Evolutionary conservation across 441 rosid genomes (phyloP).

Genomic region (Pelargonium myrrhifolium): DNA sequence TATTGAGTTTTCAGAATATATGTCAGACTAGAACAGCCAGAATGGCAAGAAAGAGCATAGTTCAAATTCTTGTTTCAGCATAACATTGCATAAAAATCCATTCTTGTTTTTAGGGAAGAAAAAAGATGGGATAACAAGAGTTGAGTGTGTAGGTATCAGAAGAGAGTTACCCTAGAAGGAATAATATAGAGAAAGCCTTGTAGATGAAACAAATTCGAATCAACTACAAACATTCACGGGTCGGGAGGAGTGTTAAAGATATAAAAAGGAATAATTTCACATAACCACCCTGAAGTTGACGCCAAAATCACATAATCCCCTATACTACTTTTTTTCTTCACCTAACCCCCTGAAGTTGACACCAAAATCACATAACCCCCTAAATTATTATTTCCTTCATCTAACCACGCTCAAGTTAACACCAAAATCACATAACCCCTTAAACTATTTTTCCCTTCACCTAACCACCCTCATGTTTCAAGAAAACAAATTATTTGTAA

Average conservation of each 20-base stretch:
- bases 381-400: too few species aligned
- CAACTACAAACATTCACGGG: neutral
- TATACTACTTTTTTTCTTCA: too few species aligned
- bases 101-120: neutral
- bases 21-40: neutral
- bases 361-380: too few species aligned
- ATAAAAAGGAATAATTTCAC: too few species aligned
- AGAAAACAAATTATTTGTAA: too few species aligned
- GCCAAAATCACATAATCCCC: too few species aligned
- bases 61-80: neutral
- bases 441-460: too few species aligned
- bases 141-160: neutral
- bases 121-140: neutral
- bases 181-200: neutral
- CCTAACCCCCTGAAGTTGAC: too few species aligned
- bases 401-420: too few species aligned
- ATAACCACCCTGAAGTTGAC: too few species aligned
- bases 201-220: neutral
- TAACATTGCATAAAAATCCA: neutral
- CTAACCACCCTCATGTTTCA: too few species aligned
- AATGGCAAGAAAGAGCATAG: neutral
- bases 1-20: slow-evolving; percentile 1
- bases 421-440: too few species aligned
- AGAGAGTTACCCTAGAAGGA: neutral
- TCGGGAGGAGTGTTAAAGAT: neutral